Evolutionary conservation across 768 basidiomycete genomes (phyloP), one percentile per base, ranked within the genome.

Genomic region (Hygrophorus pudorinus): DNA sequence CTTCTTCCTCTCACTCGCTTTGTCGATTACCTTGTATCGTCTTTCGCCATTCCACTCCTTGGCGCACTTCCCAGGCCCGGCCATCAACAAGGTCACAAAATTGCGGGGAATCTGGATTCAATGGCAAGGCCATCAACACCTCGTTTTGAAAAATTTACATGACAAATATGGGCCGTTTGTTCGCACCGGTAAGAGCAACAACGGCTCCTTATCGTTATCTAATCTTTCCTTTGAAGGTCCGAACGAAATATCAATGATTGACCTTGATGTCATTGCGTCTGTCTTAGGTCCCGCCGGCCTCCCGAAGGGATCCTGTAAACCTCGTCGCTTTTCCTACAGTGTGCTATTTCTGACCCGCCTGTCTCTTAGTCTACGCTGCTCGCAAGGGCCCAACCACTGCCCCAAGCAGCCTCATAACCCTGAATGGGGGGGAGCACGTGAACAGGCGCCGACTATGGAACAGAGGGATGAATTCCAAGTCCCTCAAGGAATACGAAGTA

Each of bases 221-320:
- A 5, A 13, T 11, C 5, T 16, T 12, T 18, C 12, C 5, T 13
- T 11, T 27, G 78, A 5, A n/a, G n/a, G n/a, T n/a, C n/a, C n/a
- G n/a, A n/a, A n/a, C n/a, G n/a, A n/a, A n/a, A n/a, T n/a, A n/a
- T 77, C 72, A 0, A 66, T 81, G 40, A 55, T 68, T 33, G 66
- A 73, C 46, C 64, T 59, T 3, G 59, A 62, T 12, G 69, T 68
- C 6, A 61, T 79, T 12, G 52, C 49, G 1, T 65, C 71, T 4
- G 50, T 78, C 39, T 65, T 78, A 64, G 78, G 78, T 2, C 52
- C 60, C 27, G 56, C 58, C 16, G 78, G 76, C 5, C 59, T 77
- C 12, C 70, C 75, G 0, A 80, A 80, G 59, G 78, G 77, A 21
- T 70, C 73, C 37, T 73, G 77, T 78, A 47, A 46, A 67, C 61